Evolutionary conservation across 1,284 basidiomycete genomes (phyloP).

Genomic region (Boletellus deceptivus): DNA sequence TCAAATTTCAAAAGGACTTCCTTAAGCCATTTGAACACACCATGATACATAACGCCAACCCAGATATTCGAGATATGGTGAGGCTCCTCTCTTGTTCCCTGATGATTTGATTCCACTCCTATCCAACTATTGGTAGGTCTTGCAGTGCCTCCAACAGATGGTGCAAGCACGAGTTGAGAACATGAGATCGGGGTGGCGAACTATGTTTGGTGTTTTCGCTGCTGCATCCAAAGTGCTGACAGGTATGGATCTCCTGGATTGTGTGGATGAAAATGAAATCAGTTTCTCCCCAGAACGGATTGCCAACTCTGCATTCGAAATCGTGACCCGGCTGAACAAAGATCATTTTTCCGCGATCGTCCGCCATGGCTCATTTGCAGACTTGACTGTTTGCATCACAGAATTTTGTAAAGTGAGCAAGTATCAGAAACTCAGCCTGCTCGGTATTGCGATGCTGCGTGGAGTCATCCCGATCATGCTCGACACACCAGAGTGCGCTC

Average conservation of each 20-base stretch:
- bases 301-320: slow-evolving; percentile 92
- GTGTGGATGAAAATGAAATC: slow-evolving; percentile 1
- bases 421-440: slow-evolving; percentile 95
- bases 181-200: slow-evolving; percentile 97
- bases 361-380: slow-evolving; percentile 91
- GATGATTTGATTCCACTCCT: background rate
- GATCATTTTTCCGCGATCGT: slow-evolving; percentile 93
- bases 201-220: slow-evolving; percentile 98
- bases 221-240: slow-evolving; percentile 94
- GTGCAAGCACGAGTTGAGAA: slow-evolving; percentile 94
- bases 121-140: slow-evolving; percentile 51
- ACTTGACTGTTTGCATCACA: slow-evolving; percentile 95
- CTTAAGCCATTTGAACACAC: slow-evolving; percentile 97
- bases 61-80: slow-evolving; percentile 97
- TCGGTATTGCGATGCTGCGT: slow-evolving; percentile 96
- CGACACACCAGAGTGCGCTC: slow-evolving; percentile 75
- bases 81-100: slow-evolving; percentile 21
- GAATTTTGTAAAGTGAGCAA: slow-evolving; percentile 99
- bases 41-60: slow-evolving; percentile 94
- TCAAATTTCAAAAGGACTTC: slow-evolving; percentile 99
- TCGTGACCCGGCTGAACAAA: slow-evolving; percentile 88
- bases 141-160: slow-evolving; percentile 99
- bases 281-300: slow-evolving; percentile 68
- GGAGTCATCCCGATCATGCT: slow-evolving; percentile 93
- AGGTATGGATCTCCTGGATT: slow-evolving; percentile 45